Evolutionary conservation across 2,329 filamentous ascomycete species (phyloP).

Genomic region (Coniochaeta ligniaria): DNA sequence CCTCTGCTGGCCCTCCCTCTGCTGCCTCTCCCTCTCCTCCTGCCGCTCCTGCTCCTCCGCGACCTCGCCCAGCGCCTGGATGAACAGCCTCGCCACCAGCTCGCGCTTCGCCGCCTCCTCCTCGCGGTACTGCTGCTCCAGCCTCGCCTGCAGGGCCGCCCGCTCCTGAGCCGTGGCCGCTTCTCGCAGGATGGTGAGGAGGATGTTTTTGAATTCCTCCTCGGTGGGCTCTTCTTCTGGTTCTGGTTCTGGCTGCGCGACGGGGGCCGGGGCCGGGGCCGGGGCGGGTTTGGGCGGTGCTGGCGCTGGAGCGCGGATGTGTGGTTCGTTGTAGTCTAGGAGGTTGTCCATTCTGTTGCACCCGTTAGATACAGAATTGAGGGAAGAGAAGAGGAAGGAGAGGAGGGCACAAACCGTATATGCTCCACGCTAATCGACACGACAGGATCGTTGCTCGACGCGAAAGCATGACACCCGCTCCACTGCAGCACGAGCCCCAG

Average conservation of each 20-base stretch:
- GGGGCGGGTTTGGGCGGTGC: slow-evolving; percentile 1
- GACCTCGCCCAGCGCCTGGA: slow-evolving; percentile 1
- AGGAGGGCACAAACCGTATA: background rate
- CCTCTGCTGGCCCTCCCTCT: background rate
- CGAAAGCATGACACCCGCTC: background rate
- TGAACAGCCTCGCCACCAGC: background rate
- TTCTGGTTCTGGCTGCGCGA: background rate
- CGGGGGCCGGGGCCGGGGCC: background rate
- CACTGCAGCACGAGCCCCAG: background rate
- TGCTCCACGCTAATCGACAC: background rate
- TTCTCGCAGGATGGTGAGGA: background rate
- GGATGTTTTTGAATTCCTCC: background rate
- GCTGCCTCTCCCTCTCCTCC: background rate
- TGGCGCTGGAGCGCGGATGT: background rate
- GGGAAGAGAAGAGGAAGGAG: background rate
- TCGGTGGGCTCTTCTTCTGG: background rate
- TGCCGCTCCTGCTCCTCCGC: slow-evolving; percentile 1
- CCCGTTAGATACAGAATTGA: background rate
- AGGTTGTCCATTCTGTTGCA: slow-evolving; percentile 1
- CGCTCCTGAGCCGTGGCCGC: background rate
- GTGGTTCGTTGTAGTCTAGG: slow-evolving; percentile 4
- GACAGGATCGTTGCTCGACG: background rate
- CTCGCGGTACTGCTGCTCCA: slow-evolving; percentile 1
- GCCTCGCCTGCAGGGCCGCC: background rate
- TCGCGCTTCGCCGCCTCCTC: background rate